Evolutionary conservation across 1,139 yeast genomes (phyloP).

Genomic region (Suhomyces chickasaworum): DNA sequence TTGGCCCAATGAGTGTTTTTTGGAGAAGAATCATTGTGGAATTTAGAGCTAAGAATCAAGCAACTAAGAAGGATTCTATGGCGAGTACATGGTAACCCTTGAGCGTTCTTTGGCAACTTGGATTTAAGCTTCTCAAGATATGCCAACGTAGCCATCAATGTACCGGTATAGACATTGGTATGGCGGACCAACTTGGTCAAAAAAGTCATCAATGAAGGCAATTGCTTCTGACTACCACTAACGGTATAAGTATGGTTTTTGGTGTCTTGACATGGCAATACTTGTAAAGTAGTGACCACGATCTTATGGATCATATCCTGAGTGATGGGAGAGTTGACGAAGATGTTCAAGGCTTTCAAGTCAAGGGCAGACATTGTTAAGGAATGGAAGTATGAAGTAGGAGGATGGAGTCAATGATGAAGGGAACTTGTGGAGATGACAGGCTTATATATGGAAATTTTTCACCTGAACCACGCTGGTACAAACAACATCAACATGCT

Average conservation of each 20-base stretch:
- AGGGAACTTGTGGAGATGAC: not conserved
- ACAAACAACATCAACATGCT: slow-evolving; percentile 7
- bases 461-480: slow-evolving; percentile 3
- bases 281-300: slow-evolving; percentile 63
- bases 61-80: slow-evolving; percentile 77
- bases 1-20: slow-evolving; percentile 77
- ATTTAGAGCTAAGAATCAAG: slow-evolving; percentile 69
- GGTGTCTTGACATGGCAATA: slow-evolving; percentile 54
- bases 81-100: slow-evolving; percentile 75
- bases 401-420: not conserved
- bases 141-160: slow-evolving; percentile 70
- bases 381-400: not conserved
- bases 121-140: slow-evolving; percentile 62
- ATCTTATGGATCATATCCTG: slow-evolving; percentile 67
- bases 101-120: slow-evolving; percentile 68
- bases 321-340: slow-evolving; percentile 59
- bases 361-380: slow-evolving; percentile 31
- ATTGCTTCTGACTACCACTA: slow-evolving; percentile 35
- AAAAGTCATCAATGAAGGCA: slow-evolving; percentile 76
- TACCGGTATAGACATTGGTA: slow-evolving; percentile 77
- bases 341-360: slow-evolving; percentile 56
- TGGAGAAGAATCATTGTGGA: slow-evolving; percentile 76
- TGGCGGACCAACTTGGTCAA: slow-evolving; percentile 68
- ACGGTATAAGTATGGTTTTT: slow-evolving; percentile 32
- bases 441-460: slow-evolving; percentile 5